phyloP scores from a whole-genome alignment of 805 yeast species.

The Pichia scutulata region DNA sequence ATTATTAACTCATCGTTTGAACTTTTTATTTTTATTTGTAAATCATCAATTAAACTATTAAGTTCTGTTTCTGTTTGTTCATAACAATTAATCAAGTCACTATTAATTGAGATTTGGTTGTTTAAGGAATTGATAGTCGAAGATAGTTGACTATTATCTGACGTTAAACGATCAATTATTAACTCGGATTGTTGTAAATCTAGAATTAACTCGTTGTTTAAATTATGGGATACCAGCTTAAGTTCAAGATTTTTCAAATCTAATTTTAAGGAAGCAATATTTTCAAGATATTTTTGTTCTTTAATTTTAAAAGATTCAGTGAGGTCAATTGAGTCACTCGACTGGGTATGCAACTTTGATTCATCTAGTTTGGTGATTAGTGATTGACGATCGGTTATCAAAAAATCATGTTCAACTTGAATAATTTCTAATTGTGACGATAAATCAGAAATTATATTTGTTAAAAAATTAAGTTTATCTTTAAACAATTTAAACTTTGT shows the following conservation, averaged over 20 bases:
- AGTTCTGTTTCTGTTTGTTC: background rate
- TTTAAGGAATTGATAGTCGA: background rate
- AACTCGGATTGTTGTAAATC: background rate
- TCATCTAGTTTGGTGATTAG: background rate
- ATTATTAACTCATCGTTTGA: background rate
- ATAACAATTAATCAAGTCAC: background rate
- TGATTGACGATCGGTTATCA: background rate
- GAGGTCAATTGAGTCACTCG: background rate
- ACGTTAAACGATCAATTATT: background rate
- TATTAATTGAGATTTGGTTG: background rate
- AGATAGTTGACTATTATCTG: background rate
- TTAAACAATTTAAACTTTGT: background rate
- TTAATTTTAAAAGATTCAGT: background rate
- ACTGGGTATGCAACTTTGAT: no score
- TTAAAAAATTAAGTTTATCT: no score
- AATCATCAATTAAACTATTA: background rate
- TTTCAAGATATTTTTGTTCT: background rate
- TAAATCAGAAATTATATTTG: background rate
- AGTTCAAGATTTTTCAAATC: background rate
- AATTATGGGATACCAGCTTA: background rate
- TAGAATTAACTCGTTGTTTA: background rate
- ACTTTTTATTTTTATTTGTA: no score
- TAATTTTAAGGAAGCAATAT: background rate
- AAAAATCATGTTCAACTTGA: background rate
- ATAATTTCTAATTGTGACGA: background rate